phyloP scores from a whole-genome alignment of 176 grass and related monocot species.

The Rhynchospora breviuscula region DNA sequence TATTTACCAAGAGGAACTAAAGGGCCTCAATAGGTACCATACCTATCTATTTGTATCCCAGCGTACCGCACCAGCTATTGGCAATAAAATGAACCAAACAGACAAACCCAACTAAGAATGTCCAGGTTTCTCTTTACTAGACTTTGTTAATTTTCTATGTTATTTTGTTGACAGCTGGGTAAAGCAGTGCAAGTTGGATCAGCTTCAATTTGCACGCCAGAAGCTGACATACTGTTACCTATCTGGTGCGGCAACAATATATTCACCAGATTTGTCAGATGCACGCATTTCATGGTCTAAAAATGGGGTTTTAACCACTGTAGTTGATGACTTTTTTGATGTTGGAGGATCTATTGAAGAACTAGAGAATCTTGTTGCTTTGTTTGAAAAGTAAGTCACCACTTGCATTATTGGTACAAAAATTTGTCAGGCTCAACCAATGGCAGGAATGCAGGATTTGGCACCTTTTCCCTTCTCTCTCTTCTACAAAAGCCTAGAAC shows the following conservation, averaged over 20 bases:
- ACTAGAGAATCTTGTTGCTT: constrained; percentile 39
- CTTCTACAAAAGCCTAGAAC: neutral
- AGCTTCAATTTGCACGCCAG: constrained; percentile 61
- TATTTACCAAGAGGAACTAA: constrained; percentile 52
- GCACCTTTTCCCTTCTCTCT: neutral
- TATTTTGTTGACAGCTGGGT: constrained; percentile 43
- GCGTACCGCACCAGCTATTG: neutral
- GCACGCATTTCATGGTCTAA: constrained; percentile 53
- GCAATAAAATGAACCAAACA: neutral
- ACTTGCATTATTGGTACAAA: neutral
- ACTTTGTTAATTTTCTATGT: neutral
- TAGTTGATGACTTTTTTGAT: constrained; percentile 81
- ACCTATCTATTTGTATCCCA: neutral
- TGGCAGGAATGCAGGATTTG: neutral
- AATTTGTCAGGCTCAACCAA: neutral
- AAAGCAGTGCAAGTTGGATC: constrained; percentile 51
- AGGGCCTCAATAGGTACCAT: constrained; percentile 52
- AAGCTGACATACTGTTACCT: constrained; percentile 60
- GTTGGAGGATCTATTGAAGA: constrained; percentile 67
- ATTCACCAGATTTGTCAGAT: constrained; percentile 41
- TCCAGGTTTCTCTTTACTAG: neutral
- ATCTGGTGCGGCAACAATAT: constrained; percentile 57
- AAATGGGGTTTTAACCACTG: constrained; percentile 56
- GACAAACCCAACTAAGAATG: neutral
- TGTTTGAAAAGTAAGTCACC: constrained; percentile 49